A percentile compares a stretch with the other conserved stretches of the same genome.
These are phyloP conservation scores for Starmerella kuoi DNA, from an alignment of 805 yeast species.

Conservation along the genomic window DNA sequence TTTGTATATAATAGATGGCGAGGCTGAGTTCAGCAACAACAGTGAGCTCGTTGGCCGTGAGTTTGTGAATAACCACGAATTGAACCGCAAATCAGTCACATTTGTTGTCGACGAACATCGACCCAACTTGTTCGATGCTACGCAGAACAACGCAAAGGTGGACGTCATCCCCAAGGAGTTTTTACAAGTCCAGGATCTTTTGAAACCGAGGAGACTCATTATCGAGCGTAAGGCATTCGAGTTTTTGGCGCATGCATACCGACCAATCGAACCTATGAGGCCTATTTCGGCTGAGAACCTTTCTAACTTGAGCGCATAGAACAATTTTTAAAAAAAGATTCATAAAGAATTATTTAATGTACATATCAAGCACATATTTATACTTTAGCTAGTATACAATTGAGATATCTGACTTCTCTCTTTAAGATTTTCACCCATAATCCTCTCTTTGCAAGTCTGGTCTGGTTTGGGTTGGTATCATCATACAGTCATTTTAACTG, in stretches of 20 bases:
- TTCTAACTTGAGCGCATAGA: neutral
- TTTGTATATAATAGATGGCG: slow-evolving; percentile 53
- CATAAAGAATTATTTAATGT: slow-evolving; percentile 2
- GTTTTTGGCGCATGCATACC: slow-evolving; percentile 33
- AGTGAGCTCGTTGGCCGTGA: slow-evolving; percentile 38
- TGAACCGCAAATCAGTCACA: slow-evolving; percentile 32
- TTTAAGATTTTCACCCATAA: too few species aligned
- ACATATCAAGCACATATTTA: neutral
- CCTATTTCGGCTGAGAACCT: slow-evolving; percentile 4
- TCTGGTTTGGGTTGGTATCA: too few species aligned
- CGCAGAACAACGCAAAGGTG: slow-evolving; percentile 41
- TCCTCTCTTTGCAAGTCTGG: too few species aligned
- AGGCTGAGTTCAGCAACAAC: slow-evolving; percentile 28
- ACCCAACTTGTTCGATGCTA: slow-evolving; percentile 48
- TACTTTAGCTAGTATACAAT: too few species aligned
- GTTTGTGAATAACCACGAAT: slow-evolving; percentile 37
- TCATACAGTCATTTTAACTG: too few species aligned
- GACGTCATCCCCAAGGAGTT: slow-evolving; percentile 63
- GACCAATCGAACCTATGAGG: slow-evolving; percentile 10
- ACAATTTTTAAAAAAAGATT: too few species aligned
- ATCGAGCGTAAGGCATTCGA: slow-evolving; percentile 64
- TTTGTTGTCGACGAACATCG: slow-evolving; percentile 55
- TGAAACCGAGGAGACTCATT: slow-evolving; percentile 64
- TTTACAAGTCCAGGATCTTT: slow-evolving; percentile 68
- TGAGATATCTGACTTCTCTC: too few species aligned